Conservation (phyloP, 371 early-diverging fungal species). For the Mortierella sp. region DNA sequence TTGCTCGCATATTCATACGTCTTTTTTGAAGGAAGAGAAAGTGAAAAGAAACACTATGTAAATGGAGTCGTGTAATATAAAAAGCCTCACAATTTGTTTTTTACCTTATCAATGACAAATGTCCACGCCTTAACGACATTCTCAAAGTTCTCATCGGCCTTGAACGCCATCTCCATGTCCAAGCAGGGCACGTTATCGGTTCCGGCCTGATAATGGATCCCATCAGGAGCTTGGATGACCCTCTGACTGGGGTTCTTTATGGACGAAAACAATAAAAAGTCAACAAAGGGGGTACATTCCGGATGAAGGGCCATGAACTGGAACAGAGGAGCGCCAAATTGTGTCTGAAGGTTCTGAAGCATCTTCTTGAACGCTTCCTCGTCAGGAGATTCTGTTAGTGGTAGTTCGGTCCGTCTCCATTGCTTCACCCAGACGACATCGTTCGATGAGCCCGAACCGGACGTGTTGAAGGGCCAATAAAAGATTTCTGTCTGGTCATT, state of each 20-base stretch:
- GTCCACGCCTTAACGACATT: constrained; percentile 33
- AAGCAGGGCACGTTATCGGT: constrained; percentile 34
- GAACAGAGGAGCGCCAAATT: background rate
- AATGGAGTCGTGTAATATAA: no score
- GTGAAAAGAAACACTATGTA: no score
- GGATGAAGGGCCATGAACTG: constrained; percentile 33
- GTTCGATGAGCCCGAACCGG: background rate
- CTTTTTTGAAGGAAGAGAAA: no score
- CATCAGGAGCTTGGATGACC: constrained; percentile 49
- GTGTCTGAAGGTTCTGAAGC: no score
- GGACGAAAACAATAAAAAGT: constrained; percentile 6
- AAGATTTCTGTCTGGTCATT: constrained; percentile 52
- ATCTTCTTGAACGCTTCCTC: background rate
- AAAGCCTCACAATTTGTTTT: no score
- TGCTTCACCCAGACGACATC: constrained; percentile 54
- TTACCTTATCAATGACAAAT: constrained; percentile 13
- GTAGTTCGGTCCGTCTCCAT: constrained; percentile 33
- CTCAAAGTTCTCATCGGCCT: constrained; percentile 28
- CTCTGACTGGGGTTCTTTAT: background rate
- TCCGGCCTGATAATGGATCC: constrained; percentile 52
- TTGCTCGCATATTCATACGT: no score
- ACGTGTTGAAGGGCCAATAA: constrained; percentile 55
- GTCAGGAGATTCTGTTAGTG: background rate
- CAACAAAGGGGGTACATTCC: constrained; percentile 17
- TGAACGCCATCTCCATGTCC: constrained; percentile 48